Conservation (phyloP, 1,284 basidiomycete species). For the Apiotrichum porosum region DNA sequence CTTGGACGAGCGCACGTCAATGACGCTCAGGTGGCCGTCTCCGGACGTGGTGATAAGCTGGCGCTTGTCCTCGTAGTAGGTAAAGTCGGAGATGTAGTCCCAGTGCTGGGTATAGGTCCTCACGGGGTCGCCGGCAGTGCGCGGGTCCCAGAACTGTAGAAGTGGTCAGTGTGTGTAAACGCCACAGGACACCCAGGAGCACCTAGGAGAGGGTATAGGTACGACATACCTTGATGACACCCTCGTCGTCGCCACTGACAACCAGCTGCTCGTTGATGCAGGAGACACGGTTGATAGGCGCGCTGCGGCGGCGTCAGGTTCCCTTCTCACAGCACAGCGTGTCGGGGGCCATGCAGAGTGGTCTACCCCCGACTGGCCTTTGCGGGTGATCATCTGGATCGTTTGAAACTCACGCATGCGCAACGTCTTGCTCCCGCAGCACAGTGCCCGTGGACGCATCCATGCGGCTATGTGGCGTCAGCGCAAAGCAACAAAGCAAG, state of each 20-base stretch:
- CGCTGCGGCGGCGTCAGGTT: no score
- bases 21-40: constrained; percentile 83
- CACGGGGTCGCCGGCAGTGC: constrained; percentile 58
- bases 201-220: no score
- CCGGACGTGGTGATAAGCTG: constrained; percentile 85
- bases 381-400: no score
- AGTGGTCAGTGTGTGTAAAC: constrained; percentile 2
- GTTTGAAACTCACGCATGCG: constrained; percentile 9
- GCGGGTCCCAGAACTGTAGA: constrained; percentile 78
- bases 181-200: no score
- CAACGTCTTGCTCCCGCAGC: not conserved
- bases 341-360: no score
- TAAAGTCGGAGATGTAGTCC: constrained; percentile 91
- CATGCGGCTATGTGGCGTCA: constrained; percentile 2
- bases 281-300: constrained; percentile 77
- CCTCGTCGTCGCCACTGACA: constrained; percentile 87
- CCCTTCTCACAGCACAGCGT: no score
- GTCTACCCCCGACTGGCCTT: no score
- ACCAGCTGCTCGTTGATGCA: constrained; percentile 64
- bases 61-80: constrained; percentile 77
- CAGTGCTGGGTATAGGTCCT: constrained; percentile 79
- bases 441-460: constrained; percentile 4
- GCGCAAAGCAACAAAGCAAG: not conserved
- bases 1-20: constrained; percentile 78
- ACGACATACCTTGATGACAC: constrained; percentile 76